These are phyloP conservation scores for Saccharomyces hybrid DNA, from an alignment of 1,139 yeast genomes.

Conservation along the genomic window DNA sequence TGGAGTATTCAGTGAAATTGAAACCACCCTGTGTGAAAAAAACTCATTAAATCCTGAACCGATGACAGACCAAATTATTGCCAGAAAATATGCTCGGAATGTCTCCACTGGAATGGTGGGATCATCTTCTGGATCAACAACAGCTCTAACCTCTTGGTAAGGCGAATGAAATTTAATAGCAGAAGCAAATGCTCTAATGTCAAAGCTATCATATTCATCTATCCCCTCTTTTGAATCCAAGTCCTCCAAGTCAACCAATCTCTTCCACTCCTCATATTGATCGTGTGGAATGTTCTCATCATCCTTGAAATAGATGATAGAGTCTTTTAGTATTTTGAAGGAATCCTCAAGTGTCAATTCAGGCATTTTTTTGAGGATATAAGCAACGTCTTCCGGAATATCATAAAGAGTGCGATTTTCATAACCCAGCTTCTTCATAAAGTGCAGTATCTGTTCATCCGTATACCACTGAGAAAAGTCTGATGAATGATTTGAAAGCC, in stretches of 20 bases:
- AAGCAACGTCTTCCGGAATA: constrained; percentile 28
- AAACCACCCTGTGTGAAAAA: constrained; percentile 50
- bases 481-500: neutral
- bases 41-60: constrained; percentile 54
- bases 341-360: constrained; percentile 38
- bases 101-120: constrained; percentile 47
- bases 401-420: constrained; percentile 18
- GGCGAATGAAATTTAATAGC: constrained; percentile 50
- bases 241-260: constrained; percentile 18
- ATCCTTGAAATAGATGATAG: constrained; percentile 37
- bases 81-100: constrained; percentile 48
- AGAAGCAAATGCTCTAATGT: constrained; percentile 38
- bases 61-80: constrained; percentile 47
- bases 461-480: neutral
- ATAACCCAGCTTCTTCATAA: constrained; percentile 22
- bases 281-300: constrained; percentile 46
- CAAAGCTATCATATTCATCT: constrained; percentile 26
- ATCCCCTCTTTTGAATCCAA: constrained; percentile 5
- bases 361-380: constrained; percentile 38
- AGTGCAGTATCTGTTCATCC: constrained; percentile 1
- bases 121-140: constrained; percentile 48
- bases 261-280: constrained; percentile 31
- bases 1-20: constrained; percentile 39
- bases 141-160: constrained; percentile 58
- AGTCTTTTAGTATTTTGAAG: constrained; percentile 36